phyloP scores from a whole-genome alignment of 257 asterid genomes.

The Oldenlandia corymbosa region DNA sequence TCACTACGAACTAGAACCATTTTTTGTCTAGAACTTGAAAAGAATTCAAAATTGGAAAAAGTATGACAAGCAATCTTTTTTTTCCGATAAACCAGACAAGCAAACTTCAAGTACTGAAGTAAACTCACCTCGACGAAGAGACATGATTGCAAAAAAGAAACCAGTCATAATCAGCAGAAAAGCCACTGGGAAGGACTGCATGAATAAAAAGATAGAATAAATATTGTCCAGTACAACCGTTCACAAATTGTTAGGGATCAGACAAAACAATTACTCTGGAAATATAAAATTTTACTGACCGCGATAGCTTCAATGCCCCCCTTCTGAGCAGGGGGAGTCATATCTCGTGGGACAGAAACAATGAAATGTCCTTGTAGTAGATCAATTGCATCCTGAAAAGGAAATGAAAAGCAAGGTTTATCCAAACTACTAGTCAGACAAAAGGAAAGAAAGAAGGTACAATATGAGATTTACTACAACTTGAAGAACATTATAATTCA shows the following conservation, averaged over 20 bases:
- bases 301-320: conserved; percentile 58
- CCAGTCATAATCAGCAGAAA: conserved; percentile 52
- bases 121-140: conserved; percentile 68
- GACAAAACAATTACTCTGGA: conserved; percentile 4
- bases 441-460: background rate
- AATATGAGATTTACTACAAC: background rate
- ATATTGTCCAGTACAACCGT: background rate
- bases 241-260: background rate
- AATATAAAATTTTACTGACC: conserved; percentile 38
- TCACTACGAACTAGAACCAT: background rate
- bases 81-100: too few species aligned
- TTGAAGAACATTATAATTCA: background rate
- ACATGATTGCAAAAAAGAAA: conserved; percentile 45
- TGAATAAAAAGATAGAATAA: background rate
- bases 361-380: conserved; percentile 68
- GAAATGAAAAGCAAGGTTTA: background rate
- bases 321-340: conserved; percentile 47
- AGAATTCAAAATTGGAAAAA: background rate
- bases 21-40: background rate
- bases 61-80: background rate
- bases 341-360: conserved; percentile 70
- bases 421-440: background rate
- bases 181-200: conserved; percentile 88
- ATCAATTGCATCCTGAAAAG: conserved; percentile 76
- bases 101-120: conserved; percentile 4